Conservation (phyloP, 257 asterid species). For the Plantago ovata region DNA sequence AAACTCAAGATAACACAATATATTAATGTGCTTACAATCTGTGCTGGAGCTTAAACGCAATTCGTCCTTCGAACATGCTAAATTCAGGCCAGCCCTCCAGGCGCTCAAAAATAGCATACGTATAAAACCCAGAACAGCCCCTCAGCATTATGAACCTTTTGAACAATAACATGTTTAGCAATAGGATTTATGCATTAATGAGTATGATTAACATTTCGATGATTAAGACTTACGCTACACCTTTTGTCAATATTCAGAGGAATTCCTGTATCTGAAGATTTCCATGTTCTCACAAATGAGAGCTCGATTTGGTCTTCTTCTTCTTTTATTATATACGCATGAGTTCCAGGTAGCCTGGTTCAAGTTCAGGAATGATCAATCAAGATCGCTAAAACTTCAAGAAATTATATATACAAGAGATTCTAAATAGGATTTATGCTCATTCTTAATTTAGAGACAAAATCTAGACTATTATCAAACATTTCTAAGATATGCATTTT, state of each 20-base stretch:
- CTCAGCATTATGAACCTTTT: constrained; percentile 55
- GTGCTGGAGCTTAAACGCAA: constrained; percentile 52
- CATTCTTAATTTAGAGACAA: background rate
- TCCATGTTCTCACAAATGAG: constrained; percentile 54
- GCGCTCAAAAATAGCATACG: constrained; percentile 57
- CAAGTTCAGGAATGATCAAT: background rate
- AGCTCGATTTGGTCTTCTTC: constrained; percentile 67
- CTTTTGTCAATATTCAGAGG: constrained; percentile 87
- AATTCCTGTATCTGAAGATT: constrained; percentile 28
- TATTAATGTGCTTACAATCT: constrained; percentile 34
- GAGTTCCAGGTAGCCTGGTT: constrained; percentile 51
- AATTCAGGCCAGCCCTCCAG: constrained; percentile 60
- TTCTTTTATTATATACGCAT: constrained; percentile 35
- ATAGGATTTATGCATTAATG: background rate
- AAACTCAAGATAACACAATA: background rate
- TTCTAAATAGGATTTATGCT: background rate
- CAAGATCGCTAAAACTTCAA: background rate
- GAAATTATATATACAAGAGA: background rate
- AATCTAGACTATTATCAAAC: too few relatives aligned
- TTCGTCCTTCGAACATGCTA: constrained; percentile 39
- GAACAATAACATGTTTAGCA: background rate
- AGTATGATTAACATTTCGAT: background rate
- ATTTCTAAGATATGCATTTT: background rate
- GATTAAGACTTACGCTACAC: constrained; percentile 37
- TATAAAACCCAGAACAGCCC: constrained; percentile 58